Base-by-base conservation (phyloP, 371 early-diverging fungal species). In the Lichtheimia ornata region DNA sequence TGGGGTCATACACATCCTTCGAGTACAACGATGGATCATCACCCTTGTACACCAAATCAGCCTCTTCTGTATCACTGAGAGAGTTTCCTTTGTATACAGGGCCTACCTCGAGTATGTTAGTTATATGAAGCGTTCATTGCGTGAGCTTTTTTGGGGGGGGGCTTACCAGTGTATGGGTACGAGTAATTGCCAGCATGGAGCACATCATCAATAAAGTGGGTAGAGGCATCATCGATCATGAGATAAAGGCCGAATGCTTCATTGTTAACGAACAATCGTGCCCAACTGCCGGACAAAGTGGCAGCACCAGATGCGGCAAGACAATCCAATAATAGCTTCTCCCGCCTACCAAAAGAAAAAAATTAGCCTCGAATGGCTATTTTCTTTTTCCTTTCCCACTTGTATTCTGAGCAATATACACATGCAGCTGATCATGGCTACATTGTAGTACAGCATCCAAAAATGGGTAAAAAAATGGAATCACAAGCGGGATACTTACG, bases 221-320 rank as follows among this genome's bases (percentile, higher is more conserved):
- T 76, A 13, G 74, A 71, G 53, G 73, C 73, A 44, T 79, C 79
- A 47, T 81, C 82, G 50, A 75, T 79, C 73, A 81, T 70, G 55
- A 81, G 50, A 56, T 65, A 81, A 24, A 81, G 58, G 47, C 82
- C 82, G 45, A 72, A 79, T 22, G 72, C 59, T 41, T 69, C 64
- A 43, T 66, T 67, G 63, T 81, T 81, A 62, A 81, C 66, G 43
- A 61, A 81, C 7, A 81, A 67, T 56, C 82, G 79, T 44, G 70
- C 74, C 66, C 75, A 81, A 20, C 73, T 70, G 17, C 69, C 74
- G 41, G 74, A 77, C 40, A 77, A 73, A 6, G 77, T 72, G 27
- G 75, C 75, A 52, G 70, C 79, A 51, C 82, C 82, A 22, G 79
- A 62, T 24, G 82, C 75, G 51, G 73, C 75, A 57, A 81, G 63